Conservation (phyloP, 2,329 filamentous ascomycete species). For the Verticillium dahliae region DNA sequence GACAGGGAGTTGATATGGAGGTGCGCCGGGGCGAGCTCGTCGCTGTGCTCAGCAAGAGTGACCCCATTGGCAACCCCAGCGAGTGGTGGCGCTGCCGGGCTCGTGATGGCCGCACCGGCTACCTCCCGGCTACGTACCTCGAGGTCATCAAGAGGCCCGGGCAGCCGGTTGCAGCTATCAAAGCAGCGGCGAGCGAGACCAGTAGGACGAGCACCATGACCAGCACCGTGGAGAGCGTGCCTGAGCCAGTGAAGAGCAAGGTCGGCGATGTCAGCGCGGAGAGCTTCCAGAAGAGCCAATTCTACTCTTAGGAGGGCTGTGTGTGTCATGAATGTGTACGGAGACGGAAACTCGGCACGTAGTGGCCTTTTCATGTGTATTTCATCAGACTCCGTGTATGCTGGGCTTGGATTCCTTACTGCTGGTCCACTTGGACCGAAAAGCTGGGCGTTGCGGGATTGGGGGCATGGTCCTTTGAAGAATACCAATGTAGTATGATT, state of each 20-base stretch:
- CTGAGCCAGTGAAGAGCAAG: conserved; percentile 33
- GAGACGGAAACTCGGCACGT: background rate
- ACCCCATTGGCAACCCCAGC: conserved; percentile 83
- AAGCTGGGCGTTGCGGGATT: conserved; percentile 11
- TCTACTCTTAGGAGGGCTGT: conserved; percentile 38
- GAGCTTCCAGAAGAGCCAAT: conserved; percentile 52
- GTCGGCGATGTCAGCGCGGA: conserved; percentile 46
- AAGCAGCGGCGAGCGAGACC: conserved; percentile 38
- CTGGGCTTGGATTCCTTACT: background rate
- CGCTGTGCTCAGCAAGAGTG: conserved; percentile 85
- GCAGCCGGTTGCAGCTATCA: conserved; percentile 44
- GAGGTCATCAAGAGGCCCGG: conserved; percentile 60
- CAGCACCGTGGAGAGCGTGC: conserved; percentile 26
- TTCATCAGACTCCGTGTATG: background rate
- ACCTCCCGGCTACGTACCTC: conserved; percentile 85
- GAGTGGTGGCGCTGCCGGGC: conserved; percentile 98
- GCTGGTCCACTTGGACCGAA: conserved; percentile 2
- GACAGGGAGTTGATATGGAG: conserved; percentile 74
- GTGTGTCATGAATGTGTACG: background rate
- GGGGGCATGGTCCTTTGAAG: conserved; percentile 2
- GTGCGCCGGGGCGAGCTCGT: conserved; percentile 95
- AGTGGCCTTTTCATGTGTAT: conserved; percentile 7
- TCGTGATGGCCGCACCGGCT: conserved; percentile 83
- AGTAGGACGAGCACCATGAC: conserved; percentile 44
- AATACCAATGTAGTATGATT: conserved; percentile 1